These are phyloP conservation scores for Microthyrium microscopicum DNA, from an alignment of 2,329 filamentous ascomycete species.

Conservation along the genomic window DNA sequence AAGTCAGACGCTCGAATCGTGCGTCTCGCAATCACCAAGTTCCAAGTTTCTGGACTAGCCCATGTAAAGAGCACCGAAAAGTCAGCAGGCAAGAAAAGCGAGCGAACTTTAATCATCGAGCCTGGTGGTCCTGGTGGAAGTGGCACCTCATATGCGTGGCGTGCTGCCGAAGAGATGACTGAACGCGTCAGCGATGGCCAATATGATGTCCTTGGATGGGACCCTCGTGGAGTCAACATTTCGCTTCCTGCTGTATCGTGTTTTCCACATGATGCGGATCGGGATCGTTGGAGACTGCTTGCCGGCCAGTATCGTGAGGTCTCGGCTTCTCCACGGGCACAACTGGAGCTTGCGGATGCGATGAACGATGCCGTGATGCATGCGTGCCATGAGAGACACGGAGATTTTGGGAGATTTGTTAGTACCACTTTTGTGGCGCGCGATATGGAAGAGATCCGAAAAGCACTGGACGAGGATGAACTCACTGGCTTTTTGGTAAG, in stretches of 20 bases:
- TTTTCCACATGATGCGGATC: slow-evolving; percentile 2
- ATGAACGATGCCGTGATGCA: slow-evolving; percentile 2
- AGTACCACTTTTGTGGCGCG: slow-evolving; percentile 4
- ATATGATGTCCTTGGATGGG: slow-evolving; percentile 4
- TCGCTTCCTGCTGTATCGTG: slow-evolving; percentile 3
- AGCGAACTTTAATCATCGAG: slow-evolving; percentile 2
- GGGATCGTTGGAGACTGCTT: slow-evolving; percentile 3
- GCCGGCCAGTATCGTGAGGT: slow-evolving; percentile 3
- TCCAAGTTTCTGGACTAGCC: background rate
- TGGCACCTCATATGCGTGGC: slow-evolving; percentile 1
- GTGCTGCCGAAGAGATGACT: slow-evolving; percentile 1
- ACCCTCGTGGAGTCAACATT: slow-evolving; percentile 2
- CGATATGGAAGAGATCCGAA: slow-evolving; percentile 3
- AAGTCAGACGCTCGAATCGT: slow-evolving; percentile 1
- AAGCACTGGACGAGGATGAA: slow-evolving; percentile 1
- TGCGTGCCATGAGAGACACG: slow-evolving; percentile 1
- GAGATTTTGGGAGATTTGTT: slow-evolving; percentile 1
- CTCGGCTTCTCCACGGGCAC: background rate
- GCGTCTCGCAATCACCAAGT: slow-evolving; percentile 2
- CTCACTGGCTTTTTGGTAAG: slow-evolving; percentile 2
- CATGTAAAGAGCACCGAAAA: background rate
- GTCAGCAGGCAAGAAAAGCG: background rate
- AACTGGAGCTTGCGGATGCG: background rate
- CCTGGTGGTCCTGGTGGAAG: slow-evolving; percentile 3
- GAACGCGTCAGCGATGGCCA: background rate